phyloP scores from a whole-genome alignment of 1,139 yeast species.

The Kodamaea arcana region DNA sequence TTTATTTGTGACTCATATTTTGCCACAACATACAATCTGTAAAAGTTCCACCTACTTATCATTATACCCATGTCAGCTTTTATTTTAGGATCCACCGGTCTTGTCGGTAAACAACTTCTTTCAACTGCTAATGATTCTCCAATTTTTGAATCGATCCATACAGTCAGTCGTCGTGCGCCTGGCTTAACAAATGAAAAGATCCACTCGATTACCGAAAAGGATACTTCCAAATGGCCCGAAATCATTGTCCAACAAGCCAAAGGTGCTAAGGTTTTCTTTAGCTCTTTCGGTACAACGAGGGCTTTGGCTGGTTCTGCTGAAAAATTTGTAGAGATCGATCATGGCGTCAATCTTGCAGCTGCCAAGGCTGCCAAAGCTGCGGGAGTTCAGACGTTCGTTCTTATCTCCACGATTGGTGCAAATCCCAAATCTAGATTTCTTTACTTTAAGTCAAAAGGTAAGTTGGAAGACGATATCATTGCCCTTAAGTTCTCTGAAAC shows the following conservation, averaged over 20 bases:
- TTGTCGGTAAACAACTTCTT: conserved; percentile 50
- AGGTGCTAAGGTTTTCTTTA: conserved; percentile 37
- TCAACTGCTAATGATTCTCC: conserved; percentile 30
- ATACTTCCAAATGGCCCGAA: conserved; percentile 40
- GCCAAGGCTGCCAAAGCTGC: conserved; percentile 68
- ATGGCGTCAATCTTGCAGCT: conserved; percentile 58
- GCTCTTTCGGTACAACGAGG: conserved; percentile 73
- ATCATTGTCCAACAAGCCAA: conserved; percentile 15
- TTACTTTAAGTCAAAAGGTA: conserved; percentile 60
- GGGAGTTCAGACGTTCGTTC: conserved; percentile 60
- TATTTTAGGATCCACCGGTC: conserved; percentile 58
- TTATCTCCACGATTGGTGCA: conserved; percentile 64
- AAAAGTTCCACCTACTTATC: too few species aligned
- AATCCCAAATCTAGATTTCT: conserved; percentile 43
- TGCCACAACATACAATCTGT: too few species aligned
- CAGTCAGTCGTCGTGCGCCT: conserved; percentile 44
- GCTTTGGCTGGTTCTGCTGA: conserved; percentile 67
- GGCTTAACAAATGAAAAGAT: conserved; percentile 19
- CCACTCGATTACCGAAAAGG: conserved; percentile 30
- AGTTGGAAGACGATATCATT: conserved; percentile 55
- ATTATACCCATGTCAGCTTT: conserved; percentile 14
- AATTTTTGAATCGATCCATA: conserved; percentile 29
- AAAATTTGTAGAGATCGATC: conserved; percentile 62
- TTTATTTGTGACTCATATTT: too few species aligned
- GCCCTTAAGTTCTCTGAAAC: conserved; percentile 59